Evolutionary conservation across 2,329 filamentous ascomycete species (phyloP).

Genomic region (Hypocrella siamensis): DNA sequence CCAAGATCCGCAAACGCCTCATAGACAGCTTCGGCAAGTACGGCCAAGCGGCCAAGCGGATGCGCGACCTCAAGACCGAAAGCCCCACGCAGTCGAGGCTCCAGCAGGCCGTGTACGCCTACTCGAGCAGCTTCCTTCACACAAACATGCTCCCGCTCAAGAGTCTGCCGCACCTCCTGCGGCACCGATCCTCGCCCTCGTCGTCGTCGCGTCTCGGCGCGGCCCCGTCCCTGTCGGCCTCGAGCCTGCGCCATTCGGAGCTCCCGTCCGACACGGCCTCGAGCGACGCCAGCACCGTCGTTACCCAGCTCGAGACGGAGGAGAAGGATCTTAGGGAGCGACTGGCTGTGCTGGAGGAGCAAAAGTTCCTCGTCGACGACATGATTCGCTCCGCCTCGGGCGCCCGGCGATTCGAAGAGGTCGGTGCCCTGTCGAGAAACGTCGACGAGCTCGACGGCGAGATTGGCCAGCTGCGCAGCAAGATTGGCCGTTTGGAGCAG

Average conservation of each 20-base stretch:
- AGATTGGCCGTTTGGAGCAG: constrained; percentile 50
- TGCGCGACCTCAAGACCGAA: constrained; percentile 62
- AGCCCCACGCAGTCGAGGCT: constrained; percentile 58
- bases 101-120: constrained; percentile 68
- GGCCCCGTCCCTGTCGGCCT: constrained; percentile 19
- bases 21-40: constrained; percentile 85
- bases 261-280: constrained; percentile 27
- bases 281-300: constrained; percentile 36
- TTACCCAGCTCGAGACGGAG: constrained; percentile 55
- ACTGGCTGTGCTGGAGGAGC: constrained; percentile 76
- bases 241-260: constrained; percentile 30
- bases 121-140: constrained; percentile 71
- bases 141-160: constrained; percentile 83
- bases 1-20: constrained; percentile 76
- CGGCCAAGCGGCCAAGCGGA: constrained; percentile 62
- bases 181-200: constrained; percentile 20
- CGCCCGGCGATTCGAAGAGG: constrained; percentile 72
- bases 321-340: constrained; percentile 70
- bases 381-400: constrained; percentile 70
- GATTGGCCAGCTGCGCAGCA: constrained; percentile 51
- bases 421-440: constrained; percentile 63
- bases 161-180: constrained; percentile 51
- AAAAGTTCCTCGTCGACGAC: constrained; percentile 73
- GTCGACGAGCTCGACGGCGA: constrained; percentile 69
- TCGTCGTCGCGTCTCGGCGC: constrained; percentile 15